phyloP scores from a whole-genome alignment of 495 filamentous ascomycete species.

The Aspergillus hancockii region DNA sequence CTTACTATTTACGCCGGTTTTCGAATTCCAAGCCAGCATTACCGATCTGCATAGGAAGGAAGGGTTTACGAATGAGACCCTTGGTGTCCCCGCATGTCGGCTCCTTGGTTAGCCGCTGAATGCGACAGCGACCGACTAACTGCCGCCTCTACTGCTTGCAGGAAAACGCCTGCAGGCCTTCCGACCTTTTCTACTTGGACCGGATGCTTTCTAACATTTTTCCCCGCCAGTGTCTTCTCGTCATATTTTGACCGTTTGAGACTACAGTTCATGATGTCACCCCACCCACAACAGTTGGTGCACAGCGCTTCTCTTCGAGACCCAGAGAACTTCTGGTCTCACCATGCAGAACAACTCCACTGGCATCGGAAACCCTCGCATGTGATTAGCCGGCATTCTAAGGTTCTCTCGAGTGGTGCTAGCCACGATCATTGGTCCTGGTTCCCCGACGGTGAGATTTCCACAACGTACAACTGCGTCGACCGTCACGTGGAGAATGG shows the following conservation, averaged over 20 bases:
- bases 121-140: background rate
- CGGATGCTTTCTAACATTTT: background rate
- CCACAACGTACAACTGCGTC: constrained; percentile 86
- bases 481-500: constrained; percentile 83
- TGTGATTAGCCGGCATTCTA: constrained; percentile 34
- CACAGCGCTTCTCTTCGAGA: constrained; percentile 41
- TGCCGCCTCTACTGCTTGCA: background rate
- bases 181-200: background rate
- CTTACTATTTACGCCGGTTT: too few species aligned
- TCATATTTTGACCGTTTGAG: background rate
- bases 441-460: constrained; percentile 89
- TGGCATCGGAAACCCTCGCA: constrained; percentile 74
- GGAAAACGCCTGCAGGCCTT: background rate
- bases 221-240: background rate
- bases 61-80: background rate
- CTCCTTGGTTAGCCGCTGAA: constrained; percentile 1
- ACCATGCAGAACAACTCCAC: constrained; percentile 70
- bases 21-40: too few species aligned
- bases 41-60: too few species aligned
- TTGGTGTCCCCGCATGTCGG: background rate
- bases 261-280: constrained; percentile 3
- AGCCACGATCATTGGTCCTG: constrained; percentile 71
- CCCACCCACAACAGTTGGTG: constrained; percentile 41
- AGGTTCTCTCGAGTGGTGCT: constrained; percentile 49
- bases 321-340: constrained; percentile 75